These are phyloP conservation scores for Neoscytalidium dimidiatum DNA, from an alignment of 2,329 filamentous ascomycete species.

Conservation along the genomic window DNA sequence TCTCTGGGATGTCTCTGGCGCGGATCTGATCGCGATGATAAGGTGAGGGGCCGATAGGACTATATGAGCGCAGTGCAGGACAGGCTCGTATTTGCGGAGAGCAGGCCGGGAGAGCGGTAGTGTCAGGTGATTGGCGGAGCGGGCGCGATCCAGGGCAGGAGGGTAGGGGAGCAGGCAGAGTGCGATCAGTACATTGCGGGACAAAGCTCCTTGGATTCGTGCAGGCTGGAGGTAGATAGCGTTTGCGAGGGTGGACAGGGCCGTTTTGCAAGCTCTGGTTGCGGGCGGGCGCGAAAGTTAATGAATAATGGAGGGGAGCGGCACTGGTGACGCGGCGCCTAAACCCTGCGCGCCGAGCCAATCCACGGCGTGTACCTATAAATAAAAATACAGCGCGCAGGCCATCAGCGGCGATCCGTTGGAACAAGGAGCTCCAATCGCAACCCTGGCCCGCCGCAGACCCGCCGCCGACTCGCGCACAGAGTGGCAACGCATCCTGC, in stretches of 20 bases:
- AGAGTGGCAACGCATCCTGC: slow-evolving; percentile 16
- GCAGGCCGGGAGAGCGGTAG: neutral
- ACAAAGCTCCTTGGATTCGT: no score
- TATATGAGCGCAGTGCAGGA: no score
- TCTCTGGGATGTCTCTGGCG: neutral
- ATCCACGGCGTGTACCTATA: neutral
- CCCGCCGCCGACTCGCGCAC: slow-evolving; percentile 11
- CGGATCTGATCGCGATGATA: neutral
- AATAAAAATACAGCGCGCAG: neutral
- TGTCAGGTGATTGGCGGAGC: slow-evolving; percentile 16
- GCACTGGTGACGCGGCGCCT: slow-evolving; percentile 17
- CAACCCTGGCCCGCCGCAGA: neutral
- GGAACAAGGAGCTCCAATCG: slow-evolving; percentile 15
- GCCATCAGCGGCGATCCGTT: slow-evolving; percentile 12
- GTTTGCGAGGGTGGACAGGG: neutral
- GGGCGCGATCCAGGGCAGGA: neutral
- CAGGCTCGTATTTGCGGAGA: slow-evolving; percentile 1
- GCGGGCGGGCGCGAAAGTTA: slow-evolving; percentile 12
- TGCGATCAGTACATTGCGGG: neutral
- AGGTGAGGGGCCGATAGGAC: slow-evolving; percentile 2
- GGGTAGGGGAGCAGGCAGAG: neutral
- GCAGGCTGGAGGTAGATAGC: neutral
- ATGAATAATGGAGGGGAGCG: slow-evolving; percentile 17
- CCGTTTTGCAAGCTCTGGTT: neutral
- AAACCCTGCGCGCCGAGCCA: slow-evolving; percentile 16